phyloP scores from a whole-genome alignment of 2,329 filamentous ascomycete genomes.

The Celoporthe dispersa region DNA sequence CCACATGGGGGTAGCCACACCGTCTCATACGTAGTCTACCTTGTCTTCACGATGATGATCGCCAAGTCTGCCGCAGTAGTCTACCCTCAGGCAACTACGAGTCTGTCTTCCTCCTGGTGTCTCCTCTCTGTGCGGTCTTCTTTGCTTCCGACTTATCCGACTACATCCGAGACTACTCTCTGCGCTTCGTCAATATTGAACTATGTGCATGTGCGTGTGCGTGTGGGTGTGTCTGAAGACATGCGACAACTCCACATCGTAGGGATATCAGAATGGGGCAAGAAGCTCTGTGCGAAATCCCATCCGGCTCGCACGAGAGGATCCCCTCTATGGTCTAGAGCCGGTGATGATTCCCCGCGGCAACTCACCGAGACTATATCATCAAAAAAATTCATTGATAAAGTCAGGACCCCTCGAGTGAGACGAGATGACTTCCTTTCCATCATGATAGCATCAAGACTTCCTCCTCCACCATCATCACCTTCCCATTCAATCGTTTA shows the following conservation, averaged over 20 bases:
- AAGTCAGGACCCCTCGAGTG: not conserved
- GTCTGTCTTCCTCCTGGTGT: not conserved
- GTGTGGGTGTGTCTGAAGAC: no score
- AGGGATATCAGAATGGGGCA: not conserved
- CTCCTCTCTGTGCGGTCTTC: not conserved
- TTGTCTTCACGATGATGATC: not conserved
- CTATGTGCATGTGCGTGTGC: not conserved
- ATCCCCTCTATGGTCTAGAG: not conserved
- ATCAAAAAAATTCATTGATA: not conserved
- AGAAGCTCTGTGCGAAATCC: slow-evolving; percentile 12
- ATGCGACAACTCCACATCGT: slow-evolving; percentile 3
- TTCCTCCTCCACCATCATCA: not conserved
- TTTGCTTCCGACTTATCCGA: not conserved
- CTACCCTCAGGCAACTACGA: not conserved
- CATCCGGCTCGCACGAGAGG: not conserved
- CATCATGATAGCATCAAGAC: not conserved
- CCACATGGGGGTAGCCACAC: not conserved
- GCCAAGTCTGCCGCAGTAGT: not conserved
- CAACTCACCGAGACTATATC: not conserved
- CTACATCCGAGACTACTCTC: not conserved
- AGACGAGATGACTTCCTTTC: not conserved
- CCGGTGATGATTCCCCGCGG: not conserved
- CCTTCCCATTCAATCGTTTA: not conserved
- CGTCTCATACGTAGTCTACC: not conserved
- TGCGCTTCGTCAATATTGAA: not conserved